phyloP scores from a whole-genome alignment of 305 asterid genomes.

The Fraxinus xanthoxyloides region DNA sequence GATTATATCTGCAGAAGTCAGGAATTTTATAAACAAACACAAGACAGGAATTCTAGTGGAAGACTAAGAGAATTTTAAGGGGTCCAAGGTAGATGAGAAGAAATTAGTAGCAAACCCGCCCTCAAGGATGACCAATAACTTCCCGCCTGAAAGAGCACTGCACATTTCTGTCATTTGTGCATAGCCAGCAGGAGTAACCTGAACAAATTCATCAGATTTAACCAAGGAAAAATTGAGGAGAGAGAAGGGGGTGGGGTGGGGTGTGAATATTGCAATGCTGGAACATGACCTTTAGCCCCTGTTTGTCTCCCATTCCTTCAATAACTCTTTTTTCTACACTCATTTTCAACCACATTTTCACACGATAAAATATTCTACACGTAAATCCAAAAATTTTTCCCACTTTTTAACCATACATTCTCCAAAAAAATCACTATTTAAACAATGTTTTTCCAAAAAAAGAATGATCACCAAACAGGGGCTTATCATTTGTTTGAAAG shows the following conservation, averaged over 20 bases:
- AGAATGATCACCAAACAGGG: too few species aligned
- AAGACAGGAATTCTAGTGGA: neutral
- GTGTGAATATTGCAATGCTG: neutral
- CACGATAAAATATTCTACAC: too few species aligned
- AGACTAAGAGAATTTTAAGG: constrained; percentile 2
- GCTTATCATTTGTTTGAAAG: neutral
- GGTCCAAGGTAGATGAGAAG: constrained; percentile 11
- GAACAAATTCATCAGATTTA: constrained; percentile 9
- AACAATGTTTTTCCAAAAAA: too few species aligned
- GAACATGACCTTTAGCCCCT: neutral
- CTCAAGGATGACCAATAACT: constrained; percentile 90
- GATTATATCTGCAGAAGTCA: constrained; percentile 70
- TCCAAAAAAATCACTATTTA: too few species aligned
- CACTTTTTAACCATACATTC: too few species aligned
- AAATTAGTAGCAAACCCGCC: constrained; percentile 73
- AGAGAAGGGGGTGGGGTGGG: too few species aligned
- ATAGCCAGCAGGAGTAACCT: constrained; percentile 91
- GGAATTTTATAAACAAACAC: constrained; percentile 17
- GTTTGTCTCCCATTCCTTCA: too few species aligned
- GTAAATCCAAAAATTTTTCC: too few species aligned
- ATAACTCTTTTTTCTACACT: too few species aligned
- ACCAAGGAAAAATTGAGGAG: neutral
- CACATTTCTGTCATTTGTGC: constrained; percentile 88
- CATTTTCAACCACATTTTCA: too few species aligned
- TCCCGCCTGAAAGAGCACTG: constrained; percentile 70